Conservation (phyloP, 2,329 filamentous ascomycete species). For the Pseudocercospora crystallina region DNA sequence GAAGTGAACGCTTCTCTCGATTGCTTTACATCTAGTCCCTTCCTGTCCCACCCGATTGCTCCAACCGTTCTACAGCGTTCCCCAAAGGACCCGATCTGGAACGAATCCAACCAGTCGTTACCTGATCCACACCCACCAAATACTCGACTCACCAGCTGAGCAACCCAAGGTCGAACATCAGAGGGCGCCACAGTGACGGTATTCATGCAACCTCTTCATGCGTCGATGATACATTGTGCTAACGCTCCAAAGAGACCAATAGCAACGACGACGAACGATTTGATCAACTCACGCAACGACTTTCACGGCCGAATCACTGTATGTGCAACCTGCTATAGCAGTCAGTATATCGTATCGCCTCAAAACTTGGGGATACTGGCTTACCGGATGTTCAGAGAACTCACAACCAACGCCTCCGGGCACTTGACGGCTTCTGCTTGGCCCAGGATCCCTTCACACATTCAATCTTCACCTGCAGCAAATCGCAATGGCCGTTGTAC, state of each 20-base stretch:
- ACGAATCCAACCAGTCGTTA: constrained; percentile 12
- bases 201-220: constrained; percentile 9
- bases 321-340: background rate
- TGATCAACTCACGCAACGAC: background rate
- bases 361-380: background rate
- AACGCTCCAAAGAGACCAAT: background rate
- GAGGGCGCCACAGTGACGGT: constrained; percentile 5
- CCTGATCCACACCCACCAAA: constrained; percentile 8
- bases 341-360: background rate
- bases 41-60: constrained; percentile 5
- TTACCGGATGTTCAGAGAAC: background rate
- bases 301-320: background rate
- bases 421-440: background rate
- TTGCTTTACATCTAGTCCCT: constrained; percentile 1
- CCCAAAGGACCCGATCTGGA: background rate
- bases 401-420: background rate
- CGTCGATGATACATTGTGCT: constrained; percentile 5
- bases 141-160: constrained; percentile 6
- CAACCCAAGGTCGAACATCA: background rate
- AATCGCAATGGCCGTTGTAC: constrained; percentile 9
- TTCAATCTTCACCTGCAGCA: background rate
- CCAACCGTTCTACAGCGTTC: constrained; percentile 1
- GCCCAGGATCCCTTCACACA: constrained; percentile 1
- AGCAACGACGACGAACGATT: background rate
- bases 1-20: background rate